Conservation (phyloP, 2,329 filamentous ascomycete genomes). For the Escovopsis weberi region DNA sequence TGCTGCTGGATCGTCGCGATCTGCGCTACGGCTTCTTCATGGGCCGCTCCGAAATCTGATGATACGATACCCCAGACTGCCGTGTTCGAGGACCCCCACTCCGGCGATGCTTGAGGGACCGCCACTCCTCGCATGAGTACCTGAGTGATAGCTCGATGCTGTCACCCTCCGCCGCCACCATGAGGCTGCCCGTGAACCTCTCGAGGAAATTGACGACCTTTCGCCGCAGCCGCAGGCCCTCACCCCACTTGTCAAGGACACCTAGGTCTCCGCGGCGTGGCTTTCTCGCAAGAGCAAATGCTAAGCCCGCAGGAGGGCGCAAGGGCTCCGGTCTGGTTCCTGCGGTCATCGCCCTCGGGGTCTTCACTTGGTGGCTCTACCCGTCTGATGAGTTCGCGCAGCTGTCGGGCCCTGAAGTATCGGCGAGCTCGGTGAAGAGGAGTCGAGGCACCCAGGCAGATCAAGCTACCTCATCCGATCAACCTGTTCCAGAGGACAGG, state of each 20-base stretch:
- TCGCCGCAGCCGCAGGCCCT: not conserved
- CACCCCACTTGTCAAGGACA: slow-evolving; percentile 3
- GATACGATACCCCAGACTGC: not conserved
- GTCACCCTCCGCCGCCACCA: slow-evolving; percentile 1
- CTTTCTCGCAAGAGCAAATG: slow-evolving; percentile 9
- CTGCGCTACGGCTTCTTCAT: no score
- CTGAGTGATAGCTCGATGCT: not conserved
- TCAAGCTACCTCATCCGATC: slow-evolving; percentile 2
- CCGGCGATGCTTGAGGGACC: no score
- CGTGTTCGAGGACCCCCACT: no score
- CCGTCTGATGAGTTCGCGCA: slow-evolving; percentile 27
- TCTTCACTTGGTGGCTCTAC: slow-evolving; percentile 29
- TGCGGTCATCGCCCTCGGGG: slow-evolving; percentile 20
- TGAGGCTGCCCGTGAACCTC: slow-evolving; percentile 6
- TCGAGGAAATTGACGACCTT: slow-evolving; percentile 5
- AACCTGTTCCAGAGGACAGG: slow-evolving; percentile 6
- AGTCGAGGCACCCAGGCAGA: slow-evolving; percentile 9
- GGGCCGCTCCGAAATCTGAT: no score
- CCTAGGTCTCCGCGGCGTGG: slow-evolving; percentile 9
- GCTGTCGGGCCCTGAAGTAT: slow-evolving; percentile 13
- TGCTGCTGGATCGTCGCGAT: no score
- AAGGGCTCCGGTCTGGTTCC: slow-evolving; percentile 13
- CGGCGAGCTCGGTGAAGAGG: not conserved
- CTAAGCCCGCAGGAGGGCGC: slow-evolving; percentile 7
- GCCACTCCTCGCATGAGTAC: no score